phyloP scores from a whole-genome alignment of 169 alveolate genomes.

The Eimeria necatrix region DNA sequence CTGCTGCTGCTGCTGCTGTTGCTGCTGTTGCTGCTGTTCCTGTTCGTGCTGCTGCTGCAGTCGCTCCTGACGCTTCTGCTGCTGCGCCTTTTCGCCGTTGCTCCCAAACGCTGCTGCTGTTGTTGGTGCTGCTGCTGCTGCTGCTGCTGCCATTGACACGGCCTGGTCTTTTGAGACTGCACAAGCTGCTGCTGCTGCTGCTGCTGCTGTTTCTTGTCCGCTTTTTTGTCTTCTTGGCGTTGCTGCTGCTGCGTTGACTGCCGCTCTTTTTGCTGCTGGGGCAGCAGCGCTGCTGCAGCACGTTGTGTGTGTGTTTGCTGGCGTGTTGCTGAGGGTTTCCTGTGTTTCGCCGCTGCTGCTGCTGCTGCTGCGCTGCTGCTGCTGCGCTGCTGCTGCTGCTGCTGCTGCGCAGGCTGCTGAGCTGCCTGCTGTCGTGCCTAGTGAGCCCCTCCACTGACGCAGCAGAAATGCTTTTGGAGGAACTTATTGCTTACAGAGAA shows the following conservation, averaged over 20 bases:
- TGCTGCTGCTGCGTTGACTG: not conserved
- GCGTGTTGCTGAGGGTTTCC: not conserved
- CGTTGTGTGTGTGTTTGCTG: not conserved
- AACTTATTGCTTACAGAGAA: constrained; percentile 46
- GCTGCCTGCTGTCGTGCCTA: not conserved
- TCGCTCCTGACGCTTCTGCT: not conserved
- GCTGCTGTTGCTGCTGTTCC: not conserved
- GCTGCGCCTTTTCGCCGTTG: too few relatives aligned
- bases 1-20: not conserved
- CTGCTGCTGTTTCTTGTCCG: not conserved
- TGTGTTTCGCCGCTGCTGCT: not conserved
- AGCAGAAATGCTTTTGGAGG: constrained; percentile 61
- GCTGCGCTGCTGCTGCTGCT: not conserved
- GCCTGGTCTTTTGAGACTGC: too few relatives aligned
- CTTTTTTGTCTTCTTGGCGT: not conserved
- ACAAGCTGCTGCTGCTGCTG: too few relatives aligned
- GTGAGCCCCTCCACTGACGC: constrained; percentile 48
- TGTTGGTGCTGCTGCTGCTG: not conserved
- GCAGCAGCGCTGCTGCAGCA: not conserved
- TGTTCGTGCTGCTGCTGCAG: not conserved
- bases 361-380: not conserved
- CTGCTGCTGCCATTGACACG: not conserved
- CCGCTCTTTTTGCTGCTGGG: too few relatives aligned
- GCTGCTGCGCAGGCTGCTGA: not conserved
- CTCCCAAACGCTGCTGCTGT: not conserved